Percentiles rank a stretch among this genome's conserved stretches.
Evolutionary conservation across 495 filamentous ascomycete species (phyloP).

Genomic region (Entonaema liquescens): DNA sequence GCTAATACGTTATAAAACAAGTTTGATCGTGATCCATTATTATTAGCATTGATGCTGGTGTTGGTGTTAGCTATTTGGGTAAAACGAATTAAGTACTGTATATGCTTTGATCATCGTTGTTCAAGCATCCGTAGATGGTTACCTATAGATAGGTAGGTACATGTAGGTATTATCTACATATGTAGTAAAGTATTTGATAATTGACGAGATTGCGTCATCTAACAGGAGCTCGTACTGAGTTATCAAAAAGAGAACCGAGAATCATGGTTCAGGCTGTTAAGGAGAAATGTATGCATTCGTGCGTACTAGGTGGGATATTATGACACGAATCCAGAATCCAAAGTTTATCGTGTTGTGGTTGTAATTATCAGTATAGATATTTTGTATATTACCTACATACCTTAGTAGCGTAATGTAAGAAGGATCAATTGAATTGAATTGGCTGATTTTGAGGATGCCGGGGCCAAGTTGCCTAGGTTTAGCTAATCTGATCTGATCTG

Average conservation of each 20-base stretch:
- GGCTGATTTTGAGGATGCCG: neutral
- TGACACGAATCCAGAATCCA: neutral
- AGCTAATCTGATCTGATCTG: conserved; percentile 38
- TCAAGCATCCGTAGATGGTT: conserved; percentile 6
- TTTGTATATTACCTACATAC: too few relatives aligned
- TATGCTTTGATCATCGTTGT: conserved; percentile 8
- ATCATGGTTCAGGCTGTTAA: too few relatives aligned
- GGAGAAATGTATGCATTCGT: neutral
- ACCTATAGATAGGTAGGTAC: neutral
- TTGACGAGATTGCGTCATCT: neutral
- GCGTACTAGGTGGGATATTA: neutral
- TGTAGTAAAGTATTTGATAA: neutral
- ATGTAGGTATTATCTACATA: neutral
- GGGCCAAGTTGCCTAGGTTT: conserved; percentile 15
- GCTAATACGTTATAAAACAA: neutral
- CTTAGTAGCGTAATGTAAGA: neutral
- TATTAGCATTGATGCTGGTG: conserved; percentile 17
- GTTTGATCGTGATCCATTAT: conserved; percentile 16
- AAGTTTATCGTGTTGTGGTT: conserved; percentile 21
- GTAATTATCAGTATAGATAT: conserved; percentile 16
- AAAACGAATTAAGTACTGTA: conserved; percentile 9
- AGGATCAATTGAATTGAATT: conserved; percentile 30
- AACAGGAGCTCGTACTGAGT: neutral
- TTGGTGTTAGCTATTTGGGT: conserved; percentile 4
- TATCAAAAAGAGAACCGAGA: too few relatives aligned